Base-by-base conservation (phyloP, 176 grass and related monocot species). In the Musa itinerans region DNA sequence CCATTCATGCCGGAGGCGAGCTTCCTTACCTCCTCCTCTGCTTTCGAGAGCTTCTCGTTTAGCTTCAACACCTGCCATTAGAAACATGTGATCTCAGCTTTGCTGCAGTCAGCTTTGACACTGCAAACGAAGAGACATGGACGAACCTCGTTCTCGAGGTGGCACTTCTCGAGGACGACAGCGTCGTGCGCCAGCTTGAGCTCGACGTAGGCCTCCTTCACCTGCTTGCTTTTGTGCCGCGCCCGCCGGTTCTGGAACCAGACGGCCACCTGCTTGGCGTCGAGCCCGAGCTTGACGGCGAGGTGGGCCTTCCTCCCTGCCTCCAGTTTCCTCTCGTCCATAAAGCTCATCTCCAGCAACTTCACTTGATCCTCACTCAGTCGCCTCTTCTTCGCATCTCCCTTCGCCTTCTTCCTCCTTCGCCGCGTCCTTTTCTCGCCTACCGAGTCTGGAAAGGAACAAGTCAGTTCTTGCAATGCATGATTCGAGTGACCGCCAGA, bases 231-330 rank as follows among this genome's bases (percentile, higher is more conserved):
- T 85, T 96, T 96, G 93, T 92, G 88, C 55, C 93, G 84, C 0
- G 93, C 93, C 24, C 93, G 85, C 53, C 93, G 87, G 81, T 96
- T 96, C 87, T 96, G 90, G 76, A 96, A 96, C 93, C 93, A 96
- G 25, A 96, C 87, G 21, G 93, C 93, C 22, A 96, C 89, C 74
- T 96, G 93, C 81, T 96, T 96, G 11, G 85, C 83, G 20, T 96
- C 93, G 4, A 96, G 87, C 4, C 89, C 93, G 0, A 96, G 74
- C 52, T 96, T 90, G 0, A 73, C 24, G n/a, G 93, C 93, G 0
- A 96, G 93, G 69, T 83, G 80, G 52, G 86, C 79, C 85, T 96
- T 96, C 62, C 93, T 81, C 0, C 89, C 78, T 25, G 87, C 86
- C 83, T 96, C 93, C 50, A 96, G 77, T 68, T 96, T 96, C 0